These are phyloP conservation scores for Tulasnella sp. DNA, from an alignment of 768 basidiomycete species.

Conservation along the genomic window DNA sequence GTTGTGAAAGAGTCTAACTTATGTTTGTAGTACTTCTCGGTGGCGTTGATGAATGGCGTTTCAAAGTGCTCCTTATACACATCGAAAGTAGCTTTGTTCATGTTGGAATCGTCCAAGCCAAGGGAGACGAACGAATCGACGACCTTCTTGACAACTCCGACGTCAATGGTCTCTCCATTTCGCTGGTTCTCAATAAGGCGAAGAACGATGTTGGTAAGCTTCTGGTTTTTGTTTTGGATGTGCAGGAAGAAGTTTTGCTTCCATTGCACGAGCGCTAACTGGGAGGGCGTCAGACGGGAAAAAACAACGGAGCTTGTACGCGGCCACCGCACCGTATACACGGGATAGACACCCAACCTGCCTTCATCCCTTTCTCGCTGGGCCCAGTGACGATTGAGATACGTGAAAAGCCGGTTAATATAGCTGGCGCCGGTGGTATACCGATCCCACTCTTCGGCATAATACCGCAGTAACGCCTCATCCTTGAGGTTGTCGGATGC, in stretches of 20 bases:
- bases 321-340: conserved; percentile 78
- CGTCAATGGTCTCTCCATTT: conserved; percentile 92
- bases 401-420: conserved; percentile 96
- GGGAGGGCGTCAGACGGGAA: conserved; percentile 7
- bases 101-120: too few relatives aligned
- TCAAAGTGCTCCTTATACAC: conserved; percentile 94
- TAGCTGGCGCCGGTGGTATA: conserved; percentile 98
- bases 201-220: conserved; percentile 85
- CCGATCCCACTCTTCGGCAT: conserved; percentile 90
- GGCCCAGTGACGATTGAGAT: conserved; percentile 99
- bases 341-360: conserved; percentile 88
- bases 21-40: conserved; percentile 87
- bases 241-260: conserved; percentile 86
- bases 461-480: conserved; percentile 86
- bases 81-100: conserved; percentile 89
- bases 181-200: conserved; percentile 90
- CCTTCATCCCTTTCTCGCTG: conserved; percentile 98
- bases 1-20: conserved; percentile 91
- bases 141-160: conserved; percentile 89
- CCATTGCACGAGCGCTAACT: conserved; percentile 98
- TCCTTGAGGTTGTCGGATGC: conserved; percentile 79
- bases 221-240: conserved; percentile 76
- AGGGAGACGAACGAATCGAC: conserved; percentile 94
- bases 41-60: conserved; percentile 81
- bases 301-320: not conserved